Evolutionary conservation across 75 land plant genomes (phyloP).

Genomic region (Sequoia sempervirens): DNA sequence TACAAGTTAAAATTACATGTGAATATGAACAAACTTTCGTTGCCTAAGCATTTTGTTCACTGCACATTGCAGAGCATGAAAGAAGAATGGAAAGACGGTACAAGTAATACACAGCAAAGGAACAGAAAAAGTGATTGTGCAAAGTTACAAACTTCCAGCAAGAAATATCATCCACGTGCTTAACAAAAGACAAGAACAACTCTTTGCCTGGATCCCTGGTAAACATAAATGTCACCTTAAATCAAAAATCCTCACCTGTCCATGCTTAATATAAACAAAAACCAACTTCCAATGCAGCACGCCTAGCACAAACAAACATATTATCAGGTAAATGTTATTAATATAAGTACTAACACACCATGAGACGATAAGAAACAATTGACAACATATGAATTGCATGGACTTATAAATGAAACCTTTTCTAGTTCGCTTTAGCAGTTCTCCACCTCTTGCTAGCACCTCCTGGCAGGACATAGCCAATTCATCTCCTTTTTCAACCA

Average conservation of each 20-base stretch:
- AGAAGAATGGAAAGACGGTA: neutral
- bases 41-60: neutral
- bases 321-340: neutral
- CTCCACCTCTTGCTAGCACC: conserved; percentile 63
- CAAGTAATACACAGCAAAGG: neutral
- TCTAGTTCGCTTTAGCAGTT: conserved; percentile 83
- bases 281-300: conserved; percentile 94
- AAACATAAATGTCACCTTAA: conserved; percentile 51
- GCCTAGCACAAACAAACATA: neutral
- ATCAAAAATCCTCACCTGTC: conserved; percentile 7
- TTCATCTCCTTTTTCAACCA: conserved; percentile 63
- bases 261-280: conserved; percentile 63
- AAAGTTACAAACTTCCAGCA: neutral
- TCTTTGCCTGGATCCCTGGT: neutral
- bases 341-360: neutral
- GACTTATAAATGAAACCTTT: conserved; percentile 45
- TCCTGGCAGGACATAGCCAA: conserved; percentile 65
- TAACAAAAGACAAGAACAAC: neutral
- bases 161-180: neutral
- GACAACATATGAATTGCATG: neutral
- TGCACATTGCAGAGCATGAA: neutral
- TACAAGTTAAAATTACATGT: neutral
- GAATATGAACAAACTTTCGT: neutral
- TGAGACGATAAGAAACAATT: neutral
- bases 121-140: neutral